phyloP scores from a whole-genome alignment of 2,329 filamentous ascomycete genomes.

The Pestalotiopsis sp. region DNA sequence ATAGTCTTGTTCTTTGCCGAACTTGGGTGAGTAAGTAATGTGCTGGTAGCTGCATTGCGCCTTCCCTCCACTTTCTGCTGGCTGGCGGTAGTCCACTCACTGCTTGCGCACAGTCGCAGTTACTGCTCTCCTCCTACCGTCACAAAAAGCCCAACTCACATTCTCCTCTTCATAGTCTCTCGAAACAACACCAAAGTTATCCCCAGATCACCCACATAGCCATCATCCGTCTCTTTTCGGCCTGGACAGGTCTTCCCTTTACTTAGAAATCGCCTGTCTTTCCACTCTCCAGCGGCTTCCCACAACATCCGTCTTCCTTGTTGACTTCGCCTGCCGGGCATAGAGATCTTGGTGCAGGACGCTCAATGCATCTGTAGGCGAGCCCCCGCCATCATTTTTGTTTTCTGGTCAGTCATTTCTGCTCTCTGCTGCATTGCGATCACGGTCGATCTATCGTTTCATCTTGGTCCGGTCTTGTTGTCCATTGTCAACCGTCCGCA shows the following conservation, averaged over 20 bases:
- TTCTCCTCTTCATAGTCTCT: slow-evolving; percentile 22
- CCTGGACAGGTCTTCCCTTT: slow-evolving; percentile 11
- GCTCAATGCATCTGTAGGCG: slow-evolving; percentile 30
- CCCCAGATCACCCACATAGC: slow-evolving; percentile 22
- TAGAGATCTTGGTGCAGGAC: slow-evolving; percentile 23
- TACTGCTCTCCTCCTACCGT: slow-evolving; percentile 32
- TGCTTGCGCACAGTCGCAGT: slow-evolving; percentile 27
- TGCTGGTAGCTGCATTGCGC: not conserved
- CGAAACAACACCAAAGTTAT: slow-evolving; percentile 23
- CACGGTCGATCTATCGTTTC: slow-evolving; percentile 23
- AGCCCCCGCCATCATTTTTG: slow-evolving; percentile 32
- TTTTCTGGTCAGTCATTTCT: slow-evolving; percentile 36
- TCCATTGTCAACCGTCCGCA: slow-evolving; percentile 18
- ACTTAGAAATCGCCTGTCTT: slow-evolving; percentile 11
- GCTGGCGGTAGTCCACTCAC: not conserved
- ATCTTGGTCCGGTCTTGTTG: not conserved
- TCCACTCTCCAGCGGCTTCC: slow-evolving; percentile 2
- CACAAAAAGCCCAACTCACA: slow-evolving; percentile 21
- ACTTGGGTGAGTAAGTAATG: not conserved
- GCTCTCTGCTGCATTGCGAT: slow-evolving; percentile 36
- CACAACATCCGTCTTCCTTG: slow-evolving; percentile 14
- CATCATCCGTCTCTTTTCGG: slow-evolving; percentile 19
- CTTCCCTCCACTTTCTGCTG: not conserved
- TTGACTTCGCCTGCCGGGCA: slow-evolving; percentile 25
- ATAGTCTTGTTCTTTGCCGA: not conserved